Evolutionary conservation across 108 stramenopile genomes (phyloP).

Genomic region (Seminavis robusta): DNA sequence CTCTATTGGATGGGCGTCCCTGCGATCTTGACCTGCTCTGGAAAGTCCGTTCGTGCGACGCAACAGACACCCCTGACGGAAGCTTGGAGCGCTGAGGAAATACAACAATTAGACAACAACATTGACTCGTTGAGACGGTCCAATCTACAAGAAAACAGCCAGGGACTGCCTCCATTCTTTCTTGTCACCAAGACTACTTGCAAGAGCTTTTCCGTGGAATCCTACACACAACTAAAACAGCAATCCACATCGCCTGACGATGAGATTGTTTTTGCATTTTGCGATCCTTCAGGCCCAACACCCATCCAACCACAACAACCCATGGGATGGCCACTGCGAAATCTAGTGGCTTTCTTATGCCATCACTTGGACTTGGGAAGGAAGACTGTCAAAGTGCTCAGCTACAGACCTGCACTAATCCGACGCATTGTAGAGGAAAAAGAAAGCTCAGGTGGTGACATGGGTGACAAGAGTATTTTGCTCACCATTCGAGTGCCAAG

Average conservation of each 20-base stretch:
- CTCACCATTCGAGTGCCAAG: conserved; percentile 51
- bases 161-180: conserved; percentile 4
- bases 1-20: conserved; percentile 90
- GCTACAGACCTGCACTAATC: conserved; percentile 44
- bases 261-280: conserved; percentile 57
- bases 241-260: conserved; percentile 15
- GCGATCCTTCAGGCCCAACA: conserved; percentile 42
- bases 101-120: neutral
- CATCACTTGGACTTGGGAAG: conserved; percentile 61
- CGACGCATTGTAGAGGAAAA: conserved; percentile 36
- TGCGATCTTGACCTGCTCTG: conserved; percentile 23
- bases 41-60: neutral
- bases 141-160: neutral
- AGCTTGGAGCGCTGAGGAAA: neutral
- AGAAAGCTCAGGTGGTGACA: conserved; percentile 5
- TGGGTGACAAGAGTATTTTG: conserved; percentile 34
- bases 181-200: conserved; percentile 10
- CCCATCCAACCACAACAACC: neutral
- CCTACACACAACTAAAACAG: neutral
- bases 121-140: no score
- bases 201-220: neutral
- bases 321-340: conserved; percentile 81
- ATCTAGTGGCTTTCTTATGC: conserved; percentile 73
- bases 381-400: conserved; percentile 40
- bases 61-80: neutral